Evolutionary conservation across 768 basidiomycete species (phyloP), one percentile per base, ranked within the genome.

Genomic region (Leccinum aurantiacum): DNA sequence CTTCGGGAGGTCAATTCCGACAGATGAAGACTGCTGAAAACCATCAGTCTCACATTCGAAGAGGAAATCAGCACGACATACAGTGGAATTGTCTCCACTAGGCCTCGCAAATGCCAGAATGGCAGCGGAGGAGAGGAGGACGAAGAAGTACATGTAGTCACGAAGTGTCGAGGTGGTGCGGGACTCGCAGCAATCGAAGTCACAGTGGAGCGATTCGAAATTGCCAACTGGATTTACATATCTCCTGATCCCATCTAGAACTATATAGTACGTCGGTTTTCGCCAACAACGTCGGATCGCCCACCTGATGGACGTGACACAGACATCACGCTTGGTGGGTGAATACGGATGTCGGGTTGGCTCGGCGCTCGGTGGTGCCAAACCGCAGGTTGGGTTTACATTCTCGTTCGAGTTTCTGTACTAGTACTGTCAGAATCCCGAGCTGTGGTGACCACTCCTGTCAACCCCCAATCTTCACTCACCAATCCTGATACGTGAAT

Each of bases 31-130:
- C 15, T 15, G 17, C 38, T 3, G 38, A 1, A 15, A 41, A n/a
- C 3, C 0, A n/a, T 41, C 0, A 17, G 15, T n/a, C 38, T 41
- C 3, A 2, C 8, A 41, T n/a, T 17, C 9, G 7, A n/a, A n/a
- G 7, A 41, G 8, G 38, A 8, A 41, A 4, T 41, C 33, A 15
- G 38, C 1, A n/a, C 15, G n/a, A 41, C 15, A n/a, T 41, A 41
- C 15, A 17, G 9, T 15, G 38, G 17, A 9, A 17, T n/a, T 8
- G 17, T 41, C 15, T 6, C 15, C 38, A 41, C 15, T n/a, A 41
- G 38, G 38, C 38, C 17, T n/a, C 38, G 17, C 38, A n/a, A 8
- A 41, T n/a, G 15, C 38, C 7, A 41, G 38, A 15, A n/a, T 17
- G n/a, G 31, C 31, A 11, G 38, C 17, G 38, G 38, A 15, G 9